phyloP scores from a whole-genome alignment of 2,329 filamentous ascomycete genomes.

The Myriosclerotinia curreyana region DNA sequence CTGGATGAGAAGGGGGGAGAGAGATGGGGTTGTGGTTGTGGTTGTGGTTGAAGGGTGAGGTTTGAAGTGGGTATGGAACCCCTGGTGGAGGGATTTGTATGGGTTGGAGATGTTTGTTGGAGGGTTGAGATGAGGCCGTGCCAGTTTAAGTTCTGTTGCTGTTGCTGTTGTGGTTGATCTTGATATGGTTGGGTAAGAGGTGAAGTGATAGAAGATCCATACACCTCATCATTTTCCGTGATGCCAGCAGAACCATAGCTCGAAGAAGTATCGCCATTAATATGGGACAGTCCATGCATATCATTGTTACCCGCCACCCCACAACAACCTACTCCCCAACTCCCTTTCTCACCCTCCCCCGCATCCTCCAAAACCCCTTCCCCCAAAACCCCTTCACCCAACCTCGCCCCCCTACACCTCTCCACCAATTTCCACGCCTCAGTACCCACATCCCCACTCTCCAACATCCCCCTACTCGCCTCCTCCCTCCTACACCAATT shows the following conservation, averaged over 20 bases:
- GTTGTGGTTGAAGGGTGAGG: too few species aligned
- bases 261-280: neutral
- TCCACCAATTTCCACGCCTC: slow-evolving; percentile 4
- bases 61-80: too few species aligned
- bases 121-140: neutral
- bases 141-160: neutral
- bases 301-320: neutral
- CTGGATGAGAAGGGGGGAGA: too few species aligned
- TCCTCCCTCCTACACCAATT: slow-evolving; percentile 13
- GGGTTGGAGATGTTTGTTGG: neutral
- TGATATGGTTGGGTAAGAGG: neutral
- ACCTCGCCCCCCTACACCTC: slow-evolving; percentile 10
- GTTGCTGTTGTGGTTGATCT: neutral
- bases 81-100: too few species aligned
- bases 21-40: too few species aligned
- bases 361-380: too few species aligned
- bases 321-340: too few species aligned
- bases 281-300: too few species aligned
- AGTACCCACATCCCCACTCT: neutral
- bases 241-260: neutral
- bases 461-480: slow-evolving; percentile 8
- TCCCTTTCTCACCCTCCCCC: neutral
- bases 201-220: neutral
- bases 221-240: neutral
- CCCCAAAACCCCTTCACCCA: neutral